Conservation (phyloP, 768 basidiomycete genomes). For the Suillus variegatus region DNA sequence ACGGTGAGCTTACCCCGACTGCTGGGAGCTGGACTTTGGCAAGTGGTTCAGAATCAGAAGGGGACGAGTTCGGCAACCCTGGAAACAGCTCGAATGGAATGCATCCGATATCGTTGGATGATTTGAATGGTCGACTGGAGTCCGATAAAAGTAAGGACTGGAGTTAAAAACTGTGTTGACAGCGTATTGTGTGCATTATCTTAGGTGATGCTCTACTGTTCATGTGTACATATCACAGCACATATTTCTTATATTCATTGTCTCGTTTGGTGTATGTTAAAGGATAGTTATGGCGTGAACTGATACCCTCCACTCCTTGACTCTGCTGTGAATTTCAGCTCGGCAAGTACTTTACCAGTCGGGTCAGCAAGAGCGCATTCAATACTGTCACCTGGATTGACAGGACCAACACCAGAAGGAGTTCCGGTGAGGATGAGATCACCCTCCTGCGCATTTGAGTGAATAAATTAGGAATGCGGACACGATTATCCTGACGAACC, state of each 20-base stretch:
- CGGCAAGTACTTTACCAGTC: constrained; percentile 55
- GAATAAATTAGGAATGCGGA: neutral
- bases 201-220: neutral
- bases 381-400: constrained; percentile 75
- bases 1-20: constrained; percentile 60
- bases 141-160: constrained; percentile 14
- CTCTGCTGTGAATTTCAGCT: constrained; percentile 64
- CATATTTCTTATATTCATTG: constrained; percentile 3
- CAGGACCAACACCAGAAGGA: constrained; percentile 84
- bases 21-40: constrained; percentile 72
- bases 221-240: constrained; percentile 5
- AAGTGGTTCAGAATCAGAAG: constrained; percentile 37
- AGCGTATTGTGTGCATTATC: constrained; percentile 1
- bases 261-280: neutral
- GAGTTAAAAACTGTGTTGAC: constrained; percentile 7
- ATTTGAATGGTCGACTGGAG: constrained; percentile 23
- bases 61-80: constrained; percentile 28
- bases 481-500: constrained; percentile 40
- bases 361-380: constrained; percentile 67
- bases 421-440: constrained; percentile 93
- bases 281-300: constrained; percentile 38
- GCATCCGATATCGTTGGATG: constrained; percentile 30
- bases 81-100: constrained; percentile 17
- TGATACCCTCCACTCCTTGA: constrained; percentile 71
- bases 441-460: constrained; percentile 60